Conservation (phyloP, 2,329 filamentous ascomycete genomes). For the Diaporthe sp. region DNA sequence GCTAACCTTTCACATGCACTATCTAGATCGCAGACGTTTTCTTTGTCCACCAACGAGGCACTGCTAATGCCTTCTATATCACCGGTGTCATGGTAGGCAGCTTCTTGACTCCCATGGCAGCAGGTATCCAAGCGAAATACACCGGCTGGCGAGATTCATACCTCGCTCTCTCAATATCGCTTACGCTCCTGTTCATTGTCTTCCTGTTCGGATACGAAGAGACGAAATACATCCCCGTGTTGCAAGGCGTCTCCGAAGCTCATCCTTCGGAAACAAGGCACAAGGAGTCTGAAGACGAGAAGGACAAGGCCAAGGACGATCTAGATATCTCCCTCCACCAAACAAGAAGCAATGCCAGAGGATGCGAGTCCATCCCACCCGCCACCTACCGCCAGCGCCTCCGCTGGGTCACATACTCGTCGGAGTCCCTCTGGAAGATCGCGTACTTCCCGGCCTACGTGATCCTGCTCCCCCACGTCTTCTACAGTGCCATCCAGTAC, state of each 20-base stretch:
- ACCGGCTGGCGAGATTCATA: constrained; percentile 6
- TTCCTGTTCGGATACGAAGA: constrained; percentile 5
- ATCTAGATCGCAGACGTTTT: constrained; percentile 30
- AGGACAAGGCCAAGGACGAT: not conserved
- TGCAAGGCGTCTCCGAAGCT: not conserved
- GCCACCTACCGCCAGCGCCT: constrained; percentile 11
- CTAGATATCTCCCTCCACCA: not conserved
- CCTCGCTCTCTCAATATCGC: not conserved
- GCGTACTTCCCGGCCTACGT: constrained; percentile 6
- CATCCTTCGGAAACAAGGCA: not conserved
- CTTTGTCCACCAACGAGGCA: constrained; percentile 35
- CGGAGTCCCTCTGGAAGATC: constrained; percentile 10
- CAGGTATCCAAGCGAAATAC: constrained; percentile 11
- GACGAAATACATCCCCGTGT: not conserved
- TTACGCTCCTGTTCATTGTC: not conserved
- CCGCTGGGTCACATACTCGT: constrained; percentile 7
- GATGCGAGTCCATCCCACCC: not conserved
- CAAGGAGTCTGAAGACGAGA: not conserved
- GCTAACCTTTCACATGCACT: not conserved
- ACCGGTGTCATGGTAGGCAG: constrained; percentile 12
- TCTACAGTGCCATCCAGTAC: constrained; percentile 12
- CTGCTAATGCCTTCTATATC: constrained; percentile 10
- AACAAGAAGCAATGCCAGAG: not conserved
- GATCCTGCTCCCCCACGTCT: not conserved
- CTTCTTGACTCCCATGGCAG: constrained; percentile 23